phyloP scores from a whole-genome alignment of 768 basidiomycete species.

The Clavulina sp. region DNA sequence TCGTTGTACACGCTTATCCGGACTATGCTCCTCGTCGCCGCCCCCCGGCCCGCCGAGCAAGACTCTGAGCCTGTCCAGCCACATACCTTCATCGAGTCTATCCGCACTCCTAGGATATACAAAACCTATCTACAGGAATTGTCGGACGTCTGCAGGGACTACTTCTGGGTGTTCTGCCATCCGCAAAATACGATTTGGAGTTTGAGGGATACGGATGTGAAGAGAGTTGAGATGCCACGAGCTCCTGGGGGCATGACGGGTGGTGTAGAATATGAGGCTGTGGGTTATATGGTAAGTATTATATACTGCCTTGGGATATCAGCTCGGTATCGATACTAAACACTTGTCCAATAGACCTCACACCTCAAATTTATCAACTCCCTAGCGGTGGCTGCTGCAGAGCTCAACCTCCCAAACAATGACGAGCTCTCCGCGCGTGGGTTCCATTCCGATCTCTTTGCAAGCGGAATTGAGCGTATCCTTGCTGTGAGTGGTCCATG shows the following conservation, averaged over 20 bases:
- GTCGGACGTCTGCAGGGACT: constrained; percentile 80
- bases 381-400: constrained; percentile 45
- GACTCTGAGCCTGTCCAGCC: constrained; percentile 45
- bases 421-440: constrained; percentile 60
- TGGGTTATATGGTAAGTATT: constrained; percentile 73
- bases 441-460: constrained; percentile 76
- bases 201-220: constrained; percentile 65
- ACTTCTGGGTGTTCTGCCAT: constrained; percentile 96
- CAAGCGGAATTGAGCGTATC: constrained; percentile 81
- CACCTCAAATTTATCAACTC: constrained; percentile 80
- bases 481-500: constrained; percentile 45
- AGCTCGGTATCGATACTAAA: not conserved
- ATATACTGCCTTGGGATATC: not conserved
- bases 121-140: constrained; percentile 71
- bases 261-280: constrained; percentile 95
- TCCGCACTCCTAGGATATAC: constrained; percentile 55
- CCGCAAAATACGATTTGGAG: constrained; percentile 86
- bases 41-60: constrained; percentile 46
- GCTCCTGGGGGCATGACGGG: constrained; percentile 98
- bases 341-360: constrained; percentile 37
- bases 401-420: constrained; percentile 46
- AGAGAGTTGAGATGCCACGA: constrained; percentile 68
- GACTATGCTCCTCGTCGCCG: constrained; percentile 53
- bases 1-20: constrained; percentile 58
- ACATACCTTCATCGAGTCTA: constrained; percentile 63